phyloP scores from a whole-genome alignment of 2,329 filamentous ascomycete genomes.

The Helotiales sp. region DNA sequence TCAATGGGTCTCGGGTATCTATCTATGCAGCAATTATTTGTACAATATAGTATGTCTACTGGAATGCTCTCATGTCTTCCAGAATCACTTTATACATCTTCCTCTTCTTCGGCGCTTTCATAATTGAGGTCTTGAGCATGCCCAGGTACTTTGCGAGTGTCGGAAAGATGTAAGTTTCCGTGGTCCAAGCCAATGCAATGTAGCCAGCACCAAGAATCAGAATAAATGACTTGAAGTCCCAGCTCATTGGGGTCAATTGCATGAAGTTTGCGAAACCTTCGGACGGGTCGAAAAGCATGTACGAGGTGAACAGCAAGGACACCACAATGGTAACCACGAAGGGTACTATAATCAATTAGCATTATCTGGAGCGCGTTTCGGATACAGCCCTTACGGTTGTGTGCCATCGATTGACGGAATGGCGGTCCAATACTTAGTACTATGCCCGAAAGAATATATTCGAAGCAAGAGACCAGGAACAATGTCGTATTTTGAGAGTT shows the following conservation, averaged over 20 bases:
- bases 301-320: constrained; percentile 66
- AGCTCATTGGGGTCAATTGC: constrained; percentile 79
- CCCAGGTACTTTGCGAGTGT: constrained; percentile 68
- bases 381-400: constrained; percentile 65
- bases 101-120: constrained; percentile 68
- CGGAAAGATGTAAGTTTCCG: constrained; percentile 72
- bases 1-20: background rate
- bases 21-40: background rate
- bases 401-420: constrained; percentile 76
- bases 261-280: constrained; percentile 71
- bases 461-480: constrained; percentile 88
- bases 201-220: constrained; percentile 69
- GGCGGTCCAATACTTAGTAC: constrained; percentile 90
- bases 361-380: background rate
- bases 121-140: constrained; percentile 54
- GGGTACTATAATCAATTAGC: constrained; percentile 56
- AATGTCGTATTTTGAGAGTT: constrained; percentile 94
- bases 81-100: constrained; percentile 85
- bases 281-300: constrained; percentile 79
- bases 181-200: constrained; percentile 67
- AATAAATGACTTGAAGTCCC: constrained; percentile 71
- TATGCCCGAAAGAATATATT: constrained; percentile 89
- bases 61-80: constrained; percentile 57
- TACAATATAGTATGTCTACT: constrained; percentile 13
- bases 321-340: constrained; percentile 77